Base-by-base conservation (phyloP, 192 early-diverging fungal species). In the Linnemannia elongata region DNA sequence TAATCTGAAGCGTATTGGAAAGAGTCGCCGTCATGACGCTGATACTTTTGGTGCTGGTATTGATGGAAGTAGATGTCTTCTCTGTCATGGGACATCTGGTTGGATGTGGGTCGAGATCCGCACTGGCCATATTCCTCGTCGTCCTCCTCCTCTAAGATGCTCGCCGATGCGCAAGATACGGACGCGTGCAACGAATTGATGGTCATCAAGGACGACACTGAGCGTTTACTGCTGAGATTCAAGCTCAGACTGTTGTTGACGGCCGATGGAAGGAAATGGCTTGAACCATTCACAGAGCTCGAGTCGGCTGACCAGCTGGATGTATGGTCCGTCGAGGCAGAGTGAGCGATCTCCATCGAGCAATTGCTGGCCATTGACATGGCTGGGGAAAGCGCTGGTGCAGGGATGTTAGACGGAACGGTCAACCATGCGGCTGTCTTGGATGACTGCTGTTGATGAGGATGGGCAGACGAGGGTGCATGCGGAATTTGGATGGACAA, bases 301-400 rank as follows among this genome's bases (percentile, higher is more conserved):
- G 78, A 75, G 18, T 63, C 74, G 39, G 83, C 83, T 1, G 83
- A 85, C 78, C 77, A 85, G 27, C 35, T 66, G 2, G 78, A 79
- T 20, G 77, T 80, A 30, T 75, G 78, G 4, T 85, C 78, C 9
- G 74, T 80, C 13, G 83, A 85, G 6, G 83, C 78, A 13, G 83
- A 85, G 33, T 85, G 83, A 24, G 83, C 39, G 20, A 85, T 75
- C 22, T 85, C 83, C 83, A 85, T 85, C 5, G 78, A 79, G 44
- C 76, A 74, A 20, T 76, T 85, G 55, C 77, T 79, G n/a, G 68
- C 69, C 47, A 79, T 70, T 24, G 76, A 81, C 79, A 77, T 81
- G 35, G 68, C 49, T 30, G 75, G 75, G 3, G 76, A 75, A 22
- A 69, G 70, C 49, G 80, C 75, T 39, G 55, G 35, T 44, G 66